Base-by-base conservation (phyloP, 2,329 filamentous ascomycete genomes). In the Claviceps sp. region DNA sequence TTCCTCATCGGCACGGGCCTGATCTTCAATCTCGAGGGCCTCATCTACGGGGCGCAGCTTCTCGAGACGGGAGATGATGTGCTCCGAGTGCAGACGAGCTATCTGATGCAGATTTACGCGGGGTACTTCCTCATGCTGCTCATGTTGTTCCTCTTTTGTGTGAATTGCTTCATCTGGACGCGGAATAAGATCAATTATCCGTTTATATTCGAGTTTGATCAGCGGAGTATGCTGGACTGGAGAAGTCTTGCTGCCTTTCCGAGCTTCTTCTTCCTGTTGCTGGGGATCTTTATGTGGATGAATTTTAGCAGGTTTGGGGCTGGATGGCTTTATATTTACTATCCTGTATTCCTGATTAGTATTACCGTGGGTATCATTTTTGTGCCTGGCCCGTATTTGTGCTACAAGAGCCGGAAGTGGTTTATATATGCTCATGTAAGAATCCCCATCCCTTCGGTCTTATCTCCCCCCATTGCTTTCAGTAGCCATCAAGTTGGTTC, bases 191-290 rank as follows among this genome's bases (percentile, higher is more conserved):
- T 98, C 68, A 98, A 98, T 65, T 97, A 97, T 65, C 80, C 85
- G 51, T 96, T 96, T 66, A 89, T 97, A 59, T 98, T 98, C 63
- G 93, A 98, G 69, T 93, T 95, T 63, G 90, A 97, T 71, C 83
- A 84, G 51, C 78, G 91, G 53, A 82, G 93, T 65, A 81, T 84
- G 57, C 72, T 97, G 30, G 88, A 97, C 66, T 98, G 91, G 89
- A 82, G 87, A 59, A 83, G 95, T 65, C 74, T 96, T 34, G 75
- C 85, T 6, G 87, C 93, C 74, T 84, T 97, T 56, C 90, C 93
- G 2, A 87, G 87, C 59, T 83, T 94, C 65, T 89, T 94, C 63
- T 71, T 89, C 4, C 78, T 95, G 48, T 65, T 89, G 4, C 73
- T 91, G 41, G 90, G 90, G 0, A 63, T 97, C 14, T 82, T 85